Percentiles rank a stretch among this genome's conserved stretches.
Conservation (phyloP, 2,329 filamentous ascomycete genomes). For the Diaporthe humulicola region DNA sequence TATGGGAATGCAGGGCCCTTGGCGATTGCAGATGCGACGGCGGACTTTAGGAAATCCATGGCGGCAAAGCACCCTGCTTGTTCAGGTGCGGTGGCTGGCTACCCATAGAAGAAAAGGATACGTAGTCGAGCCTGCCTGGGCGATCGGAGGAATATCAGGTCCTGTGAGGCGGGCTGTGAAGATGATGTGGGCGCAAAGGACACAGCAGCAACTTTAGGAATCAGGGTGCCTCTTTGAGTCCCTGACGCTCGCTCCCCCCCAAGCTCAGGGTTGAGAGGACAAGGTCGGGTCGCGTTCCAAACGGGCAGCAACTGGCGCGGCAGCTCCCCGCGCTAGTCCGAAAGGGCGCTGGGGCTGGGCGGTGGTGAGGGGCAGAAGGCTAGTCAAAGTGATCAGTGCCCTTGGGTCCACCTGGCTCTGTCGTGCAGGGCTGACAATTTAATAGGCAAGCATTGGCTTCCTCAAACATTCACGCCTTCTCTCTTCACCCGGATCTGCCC, state of each 20-base stretch:
- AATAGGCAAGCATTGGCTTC: constrained; percentile 38
- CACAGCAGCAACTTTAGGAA: background rate
- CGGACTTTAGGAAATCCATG: constrained; percentile 99
- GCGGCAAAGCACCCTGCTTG: constrained; percentile 35
- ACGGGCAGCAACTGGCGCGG: constrained; percentile 21
- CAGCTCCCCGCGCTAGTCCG: constrained; percentile 32
- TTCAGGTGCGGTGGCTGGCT: constrained; percentile 12
- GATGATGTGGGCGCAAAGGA: constrained; percentile 1
- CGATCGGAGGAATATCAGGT: background rate
- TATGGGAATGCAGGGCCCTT: constrained; percentile 95
- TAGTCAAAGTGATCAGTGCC: constrained; percentile 25
- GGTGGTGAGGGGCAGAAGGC: constrained; percentile 38
- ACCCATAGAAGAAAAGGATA: constrained; percentile 36
- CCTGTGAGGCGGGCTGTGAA: background rate
- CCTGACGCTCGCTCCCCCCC: background rate
- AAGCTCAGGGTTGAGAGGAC: constrained; percentile 18
- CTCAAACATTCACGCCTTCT: constrained; percentile 17
- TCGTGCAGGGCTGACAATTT: constrained; percentile 31
- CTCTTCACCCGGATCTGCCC: constrained; percentile 18
- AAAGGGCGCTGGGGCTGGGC: background rate
- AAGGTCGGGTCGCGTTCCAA: constrained; percentile 8
- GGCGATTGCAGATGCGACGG: constrained; percentile 95
- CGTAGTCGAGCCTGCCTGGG: background rate
- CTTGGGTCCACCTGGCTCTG: constrained; percentile 2
- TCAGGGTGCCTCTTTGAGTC: background rate